A percentile compares a stretch with the other conserved stretches of the same genome.
phyloP scores from a whole-genome alignment of 352 stramenopile genomes.

The Phytophthora multivora region DNA sequence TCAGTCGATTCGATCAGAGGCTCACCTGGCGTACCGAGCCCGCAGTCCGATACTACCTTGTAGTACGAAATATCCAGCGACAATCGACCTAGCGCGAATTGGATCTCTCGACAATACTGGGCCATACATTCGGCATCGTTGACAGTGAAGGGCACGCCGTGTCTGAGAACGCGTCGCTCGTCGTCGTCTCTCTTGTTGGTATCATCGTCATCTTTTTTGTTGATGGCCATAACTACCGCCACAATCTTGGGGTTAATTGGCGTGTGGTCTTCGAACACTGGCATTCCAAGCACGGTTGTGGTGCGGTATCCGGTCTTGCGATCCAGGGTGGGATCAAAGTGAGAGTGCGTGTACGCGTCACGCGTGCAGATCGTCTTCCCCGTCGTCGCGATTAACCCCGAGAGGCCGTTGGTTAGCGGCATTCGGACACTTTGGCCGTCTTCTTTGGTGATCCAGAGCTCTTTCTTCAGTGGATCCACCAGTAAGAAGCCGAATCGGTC shows the following conservation, averaged over 20 bases:
- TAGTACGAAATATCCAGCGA: constrained; percentile 76
- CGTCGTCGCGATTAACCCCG: constrained; percentile 54
- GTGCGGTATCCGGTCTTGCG: constrained; percentile 72
- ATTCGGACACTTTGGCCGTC: constrained; percentile 59
- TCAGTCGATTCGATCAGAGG: constrained; percentile 2
- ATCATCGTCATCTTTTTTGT: constrained; percentile 66
- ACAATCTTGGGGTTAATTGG: constrained; percentile 67
- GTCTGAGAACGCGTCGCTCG: constrained; percentile 5
- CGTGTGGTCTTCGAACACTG: constrained; percentile 67
- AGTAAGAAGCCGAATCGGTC: constrained; percentile 70
- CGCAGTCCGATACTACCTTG: constrained; percentile 63
- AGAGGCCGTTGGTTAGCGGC: constrained; percentile 70
- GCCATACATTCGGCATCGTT: constrained; percentile 52
- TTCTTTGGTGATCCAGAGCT: constrained; percentile 71
- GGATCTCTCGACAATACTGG: constrained; percentile 69
- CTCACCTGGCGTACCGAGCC: constrained; percentile 25
- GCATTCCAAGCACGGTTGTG: constrained; percentile 67
- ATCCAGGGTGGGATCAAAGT: constrained; percentile 70
- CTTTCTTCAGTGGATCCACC: constrained; percentile 70
- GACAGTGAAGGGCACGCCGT: constrained; percentile 54
- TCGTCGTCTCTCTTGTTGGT: constrained; percentile 18
- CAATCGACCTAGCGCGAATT: constrained; percentile 63
- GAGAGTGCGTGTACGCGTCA: constrained; percentile 61
- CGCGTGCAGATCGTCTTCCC: constrained; percentile 53
- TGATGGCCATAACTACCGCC: constrained; percentile 82